These are phyloP conservation scores for Didymosphaeria variabile DNA, from an alignment of 2,329 filamentous ascomycete species.

Conservation along the genomic window DNA sequence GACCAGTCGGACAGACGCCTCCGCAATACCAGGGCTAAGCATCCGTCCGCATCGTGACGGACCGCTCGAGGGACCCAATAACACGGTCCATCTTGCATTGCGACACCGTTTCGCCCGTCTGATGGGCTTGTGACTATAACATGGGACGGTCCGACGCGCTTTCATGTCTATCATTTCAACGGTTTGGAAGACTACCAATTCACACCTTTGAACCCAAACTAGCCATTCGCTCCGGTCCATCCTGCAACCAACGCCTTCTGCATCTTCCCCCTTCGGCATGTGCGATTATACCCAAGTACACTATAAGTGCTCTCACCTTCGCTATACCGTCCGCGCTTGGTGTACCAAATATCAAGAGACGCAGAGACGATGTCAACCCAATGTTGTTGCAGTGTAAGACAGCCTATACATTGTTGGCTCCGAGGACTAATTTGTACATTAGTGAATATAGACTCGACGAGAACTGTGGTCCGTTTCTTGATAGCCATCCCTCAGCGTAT, in stretches of 20 bases:
- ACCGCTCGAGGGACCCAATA: slow-evolving; percentile 15
- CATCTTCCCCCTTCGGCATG: slow-evolving; percentile 50
- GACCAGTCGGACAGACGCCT: slow-evolving; percentile 26
- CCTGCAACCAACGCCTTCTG: slow-evolving; percentile 11
- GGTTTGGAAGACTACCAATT: slow-evolving; percentile 12
- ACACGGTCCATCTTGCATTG: slow-evolving; percentile 24
- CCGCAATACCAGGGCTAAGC: slow-evolving; percentile 17
- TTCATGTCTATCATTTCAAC: slow-evolving; percentile 18
- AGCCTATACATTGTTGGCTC: not conserved
- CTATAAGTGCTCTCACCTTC: slow-evolving; percentile 64
- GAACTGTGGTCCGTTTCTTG: slow-evolving; percentile 53
- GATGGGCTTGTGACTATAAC: slow-evolving; percentile 21
- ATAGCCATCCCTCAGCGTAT: not conserved
- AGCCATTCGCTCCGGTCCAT: slow-evolving; percentile 11
- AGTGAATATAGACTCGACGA: slow-evolving; percentile 60
- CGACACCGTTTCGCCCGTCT: slow-evolving; percentile 17
- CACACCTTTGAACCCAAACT: slow-evolving; percentile 9
- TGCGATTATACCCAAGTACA: slow-evolving; percentile 69
- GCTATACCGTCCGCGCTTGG: slow-evolving; percentile 66
- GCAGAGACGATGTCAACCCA: slow-evolving; percentile 64
- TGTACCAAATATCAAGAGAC: slow-evolving; percentile 63
- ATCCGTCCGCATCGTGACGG: slow-evolving; percentile 21
- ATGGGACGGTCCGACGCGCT: slow-evolving; percentile 26
- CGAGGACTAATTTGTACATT: slow-evolving; percentile 20
- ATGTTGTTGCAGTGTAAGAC: slow-evolving; percentile 61